phyloP scores from a whole-genome alignment of 805 yeast species.

The Candida silvatica region DNA sequence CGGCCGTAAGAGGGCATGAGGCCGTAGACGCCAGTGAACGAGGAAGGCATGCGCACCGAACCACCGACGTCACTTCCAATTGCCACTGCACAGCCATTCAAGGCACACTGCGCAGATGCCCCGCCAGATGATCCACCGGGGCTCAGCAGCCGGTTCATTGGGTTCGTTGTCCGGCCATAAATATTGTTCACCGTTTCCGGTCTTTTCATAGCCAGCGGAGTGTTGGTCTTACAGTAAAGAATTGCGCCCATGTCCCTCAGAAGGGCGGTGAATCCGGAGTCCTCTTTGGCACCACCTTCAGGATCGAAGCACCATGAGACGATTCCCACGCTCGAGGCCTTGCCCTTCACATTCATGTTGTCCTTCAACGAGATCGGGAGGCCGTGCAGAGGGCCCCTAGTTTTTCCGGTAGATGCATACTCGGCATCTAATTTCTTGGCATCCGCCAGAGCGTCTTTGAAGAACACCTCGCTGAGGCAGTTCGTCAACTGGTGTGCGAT shows the following conservation, averaged over 20 bases:
- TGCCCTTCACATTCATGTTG: conserved; percentile 36
- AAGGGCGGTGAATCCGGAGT: conserved; percentile 28
- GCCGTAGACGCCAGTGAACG: conserved; percentile 24
- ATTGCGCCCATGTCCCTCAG: conserved; percentile 42
- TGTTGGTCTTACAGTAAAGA: conserved; percentile 42
- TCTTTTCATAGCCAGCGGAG: conserved; percentile 54
- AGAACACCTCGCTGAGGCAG: conserved; percentile 35
- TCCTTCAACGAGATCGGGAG: conserved; percentile 42
- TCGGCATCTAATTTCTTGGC: conserved; percentile 49
- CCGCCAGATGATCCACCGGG: conserved; percentile 63
- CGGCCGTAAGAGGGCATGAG: conserved; percentile 25
- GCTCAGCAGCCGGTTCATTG: conserved; percentile 40
- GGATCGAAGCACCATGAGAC: conserved; percentile 25
- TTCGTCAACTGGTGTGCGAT: conserved; percentile 45
- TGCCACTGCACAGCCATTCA: conserved; percentile 48
- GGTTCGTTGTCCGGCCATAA: conserved; percentile 42
- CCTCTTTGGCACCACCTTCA: conserved; percentile 22
- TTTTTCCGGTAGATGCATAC: conserved; percentile 34
- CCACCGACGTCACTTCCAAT: conserved; percentile 56
- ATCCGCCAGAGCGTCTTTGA: conserved; percentile 49
- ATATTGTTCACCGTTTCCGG: conserved; percentile 43
- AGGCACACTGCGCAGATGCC: conserved; percentile 48
- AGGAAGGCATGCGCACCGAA: conserved; percentile 26
- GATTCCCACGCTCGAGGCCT: conserved; percentile 39
- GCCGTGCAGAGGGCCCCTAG: conserved; percentile 58